A percentile compares a stretch with the other conserved stretches of the same genome.
These are phyloP conservation scores for Boletus rufocinnamomeus DNA, from an alignment of 768 basidiomycete genomes.

Conservation along the genomic window DNA sequence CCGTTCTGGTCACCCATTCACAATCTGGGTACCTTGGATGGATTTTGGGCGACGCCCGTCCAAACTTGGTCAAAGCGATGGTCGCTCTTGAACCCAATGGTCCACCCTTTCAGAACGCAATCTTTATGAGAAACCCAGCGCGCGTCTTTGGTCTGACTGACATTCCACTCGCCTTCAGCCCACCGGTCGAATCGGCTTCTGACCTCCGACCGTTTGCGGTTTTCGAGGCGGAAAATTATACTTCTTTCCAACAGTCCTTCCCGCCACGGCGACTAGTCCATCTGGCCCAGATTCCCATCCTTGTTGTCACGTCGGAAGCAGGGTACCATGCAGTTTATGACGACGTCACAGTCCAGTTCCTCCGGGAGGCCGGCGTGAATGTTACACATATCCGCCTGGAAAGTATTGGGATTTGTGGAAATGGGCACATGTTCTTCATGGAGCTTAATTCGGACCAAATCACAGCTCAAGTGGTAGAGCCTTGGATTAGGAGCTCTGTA, in stretches of 20 bases:
- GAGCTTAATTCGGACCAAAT: slow-evolving; percentile 50
- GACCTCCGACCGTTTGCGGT: slow-evolving; percentile 37
- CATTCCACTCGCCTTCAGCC: slow-evolving; percentile 45
- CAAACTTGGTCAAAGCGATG: slow-evolving; percentile 46
- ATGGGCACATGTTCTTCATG: slow-evolving; percentile 61
- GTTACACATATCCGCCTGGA: slow-evolving; percentile 44
- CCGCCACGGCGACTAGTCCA: slow-evolving; percentile 47
- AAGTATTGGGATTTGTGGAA: slow-evolving; percentile 50
- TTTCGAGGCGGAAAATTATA: slow-evolving; percentile 32
- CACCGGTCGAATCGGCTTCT: slow-evolving; percentile 41
- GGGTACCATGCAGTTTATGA: slow-evolving; percentile 55
- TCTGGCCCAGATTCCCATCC: slow-evolving; percentile 44
- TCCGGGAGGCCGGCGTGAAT: slow-evolving; percentile 46
- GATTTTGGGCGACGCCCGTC: slow-evolving; percentile 49
- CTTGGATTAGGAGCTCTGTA: slow-evolving; percentile 39
- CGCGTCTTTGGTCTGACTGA: slow-evolving; percentile 52
- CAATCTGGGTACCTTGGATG: slow-evolving; percentile 52
- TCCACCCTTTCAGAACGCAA: slow-evolving; percentile 46
- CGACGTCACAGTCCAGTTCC: slow-evolving; percentile 43
- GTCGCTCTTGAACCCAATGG: slow-evolving; percentile 52
- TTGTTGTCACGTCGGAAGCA: slow-evolving; percentile 51
- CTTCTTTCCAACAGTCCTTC: slow-evolving; percentile 44
- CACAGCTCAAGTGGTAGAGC: slow-evolving; percentile 40
- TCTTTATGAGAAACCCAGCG: slow-evolving; percentile 39
- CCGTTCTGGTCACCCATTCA: slow-evolving; percentile 51